Evolutionary conservation across 768 basidiomycete species (phyloP).

Genomic region (Hypsizygus marmoreus): DNA sequence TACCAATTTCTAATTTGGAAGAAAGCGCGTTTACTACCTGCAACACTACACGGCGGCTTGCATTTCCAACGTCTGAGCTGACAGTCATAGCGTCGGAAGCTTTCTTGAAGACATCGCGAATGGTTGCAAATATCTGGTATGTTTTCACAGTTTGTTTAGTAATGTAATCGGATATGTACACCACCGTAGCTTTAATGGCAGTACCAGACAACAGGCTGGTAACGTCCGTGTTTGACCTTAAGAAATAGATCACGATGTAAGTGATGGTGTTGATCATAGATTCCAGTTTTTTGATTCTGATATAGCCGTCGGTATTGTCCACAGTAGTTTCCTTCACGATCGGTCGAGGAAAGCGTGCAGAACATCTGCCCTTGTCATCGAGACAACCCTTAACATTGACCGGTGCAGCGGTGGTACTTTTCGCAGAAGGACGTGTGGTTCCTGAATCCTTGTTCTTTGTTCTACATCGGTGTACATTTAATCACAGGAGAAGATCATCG

Average conservation of each 20-base stretch:
- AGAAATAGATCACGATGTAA: conserved; percentile 27
- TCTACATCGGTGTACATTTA: no score
- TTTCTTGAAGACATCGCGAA: conserved; percentile 21
- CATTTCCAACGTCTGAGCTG: neutral
- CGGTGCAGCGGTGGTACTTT: neutral
- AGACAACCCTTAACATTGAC: neutral
- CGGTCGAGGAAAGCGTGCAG: conserved; percentile 27
- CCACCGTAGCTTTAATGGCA: conserved; percentile 22
- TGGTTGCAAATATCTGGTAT: conserved; percentile 30
- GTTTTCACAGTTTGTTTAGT: conserved; percentile 36
- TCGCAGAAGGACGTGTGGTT: neutral
- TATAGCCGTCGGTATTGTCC: conserved; percentile 22
- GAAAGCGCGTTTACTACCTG: no score
- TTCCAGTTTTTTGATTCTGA: conserved; percentile 28
- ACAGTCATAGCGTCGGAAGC: conserved; percentile 18
- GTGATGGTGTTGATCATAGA: conserved; percentile 33
- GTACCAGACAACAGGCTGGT: conserved; percentile 33
- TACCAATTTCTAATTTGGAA: no score
- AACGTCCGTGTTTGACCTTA: conserved; percentile 38
- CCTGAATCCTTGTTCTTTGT: neutral
- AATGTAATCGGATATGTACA: conserved; percentile 37
- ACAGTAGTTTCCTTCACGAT: conserved; percentile 8
- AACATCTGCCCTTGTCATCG: conserved; percentile 23
- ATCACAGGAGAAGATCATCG: no score
- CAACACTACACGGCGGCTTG: neutral